Conservation (phyloP, 768 basidiomycete species). For the Termitomyces heimii region DNA sequence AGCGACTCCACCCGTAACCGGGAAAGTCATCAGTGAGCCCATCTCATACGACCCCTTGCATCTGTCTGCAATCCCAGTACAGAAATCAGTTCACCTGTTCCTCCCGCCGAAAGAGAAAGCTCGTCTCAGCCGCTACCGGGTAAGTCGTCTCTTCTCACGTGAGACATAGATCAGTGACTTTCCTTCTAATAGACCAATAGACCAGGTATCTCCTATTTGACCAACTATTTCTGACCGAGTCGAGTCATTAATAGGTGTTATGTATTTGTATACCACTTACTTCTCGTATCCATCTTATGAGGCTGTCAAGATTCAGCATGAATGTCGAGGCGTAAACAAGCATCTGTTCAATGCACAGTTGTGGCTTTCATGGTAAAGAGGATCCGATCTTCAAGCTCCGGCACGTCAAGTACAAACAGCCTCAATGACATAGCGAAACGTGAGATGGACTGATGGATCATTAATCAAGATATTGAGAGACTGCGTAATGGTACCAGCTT, state of each 20-base stretch:
- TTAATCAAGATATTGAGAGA: neutral
- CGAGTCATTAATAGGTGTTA: neutral
- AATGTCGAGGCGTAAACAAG: neutral
- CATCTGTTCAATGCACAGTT: neutral
- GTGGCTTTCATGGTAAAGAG: neutral
- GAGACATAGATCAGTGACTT: neutral
- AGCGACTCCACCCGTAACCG: neutral
- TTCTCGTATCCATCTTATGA: neutral
- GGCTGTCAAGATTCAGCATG: neutral
- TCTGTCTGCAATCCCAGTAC: neutral
- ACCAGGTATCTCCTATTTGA: neutral
- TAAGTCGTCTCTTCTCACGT: neutral
- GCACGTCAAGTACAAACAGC: neutral
- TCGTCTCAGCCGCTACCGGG: neutral
- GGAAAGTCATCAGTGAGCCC: neutral
- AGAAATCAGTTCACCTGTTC: neutral
- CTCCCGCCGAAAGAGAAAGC: neutral
- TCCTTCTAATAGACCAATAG: neutral
- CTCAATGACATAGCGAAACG: neutral
- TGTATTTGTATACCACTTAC: neutral
- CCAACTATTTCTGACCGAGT: neutral
- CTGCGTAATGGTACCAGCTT: neutral
- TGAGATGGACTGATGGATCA: neutral
- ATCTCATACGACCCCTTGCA: neutral
- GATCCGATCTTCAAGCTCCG: neutral